Evolutionary conservation across 192 early-diverging fungal species (phyloP).

Genomic region (Chytriomyces confervae): DNA sequence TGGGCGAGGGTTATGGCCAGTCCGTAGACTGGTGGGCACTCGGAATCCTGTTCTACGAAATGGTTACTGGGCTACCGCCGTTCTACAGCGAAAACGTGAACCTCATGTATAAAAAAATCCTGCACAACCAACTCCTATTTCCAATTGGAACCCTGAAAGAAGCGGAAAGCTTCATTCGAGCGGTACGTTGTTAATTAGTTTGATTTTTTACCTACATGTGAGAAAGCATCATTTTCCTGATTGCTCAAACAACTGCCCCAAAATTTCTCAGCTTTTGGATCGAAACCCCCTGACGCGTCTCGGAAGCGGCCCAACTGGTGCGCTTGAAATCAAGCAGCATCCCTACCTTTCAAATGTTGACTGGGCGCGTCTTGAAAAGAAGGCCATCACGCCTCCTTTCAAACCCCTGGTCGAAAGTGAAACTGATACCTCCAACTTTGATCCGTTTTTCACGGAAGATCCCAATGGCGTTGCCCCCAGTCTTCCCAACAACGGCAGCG

Average conservation of each 20-base stretch:
- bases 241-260: neutral
- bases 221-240: neutral
- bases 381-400: slow-evolving; percentile 70
- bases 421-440: slow-evolving; percentile 60
- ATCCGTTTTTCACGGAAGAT: slow-evolving; percentile 56
- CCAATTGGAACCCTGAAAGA: slow-evolving; percentile 50
- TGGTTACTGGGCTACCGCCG: slow-evolving; percentile 72
- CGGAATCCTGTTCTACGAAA: slow-evolving; percentile 77
- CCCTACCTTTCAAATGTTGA: slow-evolving; percentile 68
- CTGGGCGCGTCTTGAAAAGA: slow-evolving; percentile 67
- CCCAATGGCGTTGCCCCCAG: slow-evolving; percentile 50
- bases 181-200: slow-evolving; percentile 38
- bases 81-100: slow-evolving; percentile 60
- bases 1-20: slow-evolving; percentile 71
- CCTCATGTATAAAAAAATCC: slow-evolving; percentile 65
- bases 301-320: slow-evolving; percentile 63
- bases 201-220: neutral
- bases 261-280: slow-evolving; percentile 56
- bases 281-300: slow-evolving; percentile 67
- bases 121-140: slow-evolving; percentile 59
- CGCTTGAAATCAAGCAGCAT: slow-evolving; percentile 66
- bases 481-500: slow-evolving; percentile 38
- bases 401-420: slow-evolving; percentile 65
- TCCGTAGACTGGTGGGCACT: slow-evolving; percentile 85
- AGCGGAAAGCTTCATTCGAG: slow-evolving; percentile 53